phyloP scores from a whole-genome alignment of 345 rosid species.

The Angophora floribunda region DNA sequence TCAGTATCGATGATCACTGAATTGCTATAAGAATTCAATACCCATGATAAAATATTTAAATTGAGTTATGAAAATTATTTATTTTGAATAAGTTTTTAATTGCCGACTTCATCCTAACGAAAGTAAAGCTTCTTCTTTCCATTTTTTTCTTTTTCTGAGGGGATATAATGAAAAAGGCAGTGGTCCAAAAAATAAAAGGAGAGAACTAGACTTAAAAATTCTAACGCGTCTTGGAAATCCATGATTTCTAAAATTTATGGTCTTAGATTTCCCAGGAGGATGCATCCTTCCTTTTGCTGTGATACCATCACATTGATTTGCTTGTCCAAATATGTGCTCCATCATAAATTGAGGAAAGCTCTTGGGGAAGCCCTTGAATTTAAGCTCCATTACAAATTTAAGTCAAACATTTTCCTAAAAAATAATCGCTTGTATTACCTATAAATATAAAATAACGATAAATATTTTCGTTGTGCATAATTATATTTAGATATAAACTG shows the following conservation, averaged over 20 bases:
- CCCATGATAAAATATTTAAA: accelerated
- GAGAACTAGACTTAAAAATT: background rate
- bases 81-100: background rate
- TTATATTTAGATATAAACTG: too few species aligned
- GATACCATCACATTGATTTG: background rate
- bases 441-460: too few species aligned
- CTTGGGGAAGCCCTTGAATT: background rate
- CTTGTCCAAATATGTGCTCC: accelerated
- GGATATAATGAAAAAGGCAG: accelerated
- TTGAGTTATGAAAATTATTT: background rate
- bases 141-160: too few species aligned
- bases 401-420: too few species aligned
- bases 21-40: background rate
- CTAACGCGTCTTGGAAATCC: background rate
- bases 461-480: too few species aligned
- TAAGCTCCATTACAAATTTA: background rate
- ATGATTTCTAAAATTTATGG: background rate
- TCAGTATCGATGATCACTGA: accelerated
- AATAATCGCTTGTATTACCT: too few species aligned
- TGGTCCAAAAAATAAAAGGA: background rate
- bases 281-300: background rate
- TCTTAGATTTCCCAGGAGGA: background rate
- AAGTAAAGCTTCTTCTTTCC: background rate
- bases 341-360: background rate
- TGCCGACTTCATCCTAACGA: accelerated